Base-by-base conservation (phyloP, 139 green algal species). In the Chlamydomonas urium region DNA sequence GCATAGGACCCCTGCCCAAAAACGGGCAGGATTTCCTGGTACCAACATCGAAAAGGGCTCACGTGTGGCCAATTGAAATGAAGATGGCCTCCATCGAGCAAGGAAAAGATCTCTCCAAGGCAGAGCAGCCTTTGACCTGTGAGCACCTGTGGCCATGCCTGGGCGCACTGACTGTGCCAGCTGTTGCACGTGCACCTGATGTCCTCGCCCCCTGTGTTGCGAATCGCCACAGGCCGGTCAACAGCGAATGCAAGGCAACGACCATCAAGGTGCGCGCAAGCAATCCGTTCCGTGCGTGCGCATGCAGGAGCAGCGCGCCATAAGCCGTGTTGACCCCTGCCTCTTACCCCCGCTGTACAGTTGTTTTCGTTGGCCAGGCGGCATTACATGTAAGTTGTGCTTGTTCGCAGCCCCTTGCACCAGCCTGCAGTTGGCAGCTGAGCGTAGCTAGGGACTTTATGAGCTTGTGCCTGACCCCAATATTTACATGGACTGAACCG, bases 261-360 rank as follows among this genome's bases (percentile, higher is more conserved):
- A 56, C 57, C 19, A 45, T 67, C 60, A 42, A 42, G 60, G 32
- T 80, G 42, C 67, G 68, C 24, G 65, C 74, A 24, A 74, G 57
- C 34, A 3, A 10, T n/a, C 65, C 6, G 4, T 32, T 21, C 24
- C 28, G 4, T 58, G 38, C 4, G n/a, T 10, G 53, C 24, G 26
- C 29, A 63, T 14, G 8, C 42, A 50, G 10, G 8, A 8, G 8
- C 42, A 50, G 53, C 21, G 26, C 14, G 10, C 29, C 24, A 33
- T 8, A 34, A 26, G 6, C 10, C 29, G 6, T 63, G 53, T 26
- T 63, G 21, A 36, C 19, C 29, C 26, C 6, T 36, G 21, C 29
- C 24, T 63, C 53, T 10, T 63, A 10, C 24, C 53, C 29, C 24
- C 29, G n/a, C 21, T 63, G 53, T 62, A 62, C 21, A 62, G 5